Conservation (phyloP, 1,284 basidiomycete species). For the Microbotryum silenes-acaulis region DNA sequence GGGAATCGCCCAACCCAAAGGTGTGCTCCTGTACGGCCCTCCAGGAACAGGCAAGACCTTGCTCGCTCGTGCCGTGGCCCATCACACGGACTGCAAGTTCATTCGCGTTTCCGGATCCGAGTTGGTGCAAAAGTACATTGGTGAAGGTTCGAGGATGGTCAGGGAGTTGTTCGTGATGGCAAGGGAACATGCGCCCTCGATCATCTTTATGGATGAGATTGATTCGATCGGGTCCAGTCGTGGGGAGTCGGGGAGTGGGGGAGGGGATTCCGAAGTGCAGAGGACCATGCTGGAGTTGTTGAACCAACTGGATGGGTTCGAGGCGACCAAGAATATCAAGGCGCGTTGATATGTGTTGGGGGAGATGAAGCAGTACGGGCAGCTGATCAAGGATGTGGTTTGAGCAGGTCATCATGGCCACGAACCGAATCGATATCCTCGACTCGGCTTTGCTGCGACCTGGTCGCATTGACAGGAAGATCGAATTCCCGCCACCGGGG, state of each 20-base stretch:
- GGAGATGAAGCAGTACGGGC: not conserved
- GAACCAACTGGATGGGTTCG: slow-evolving; percentile 96
- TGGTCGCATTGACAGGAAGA: slow-evolving; percentile 96
- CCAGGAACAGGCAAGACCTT: slow-evolving; percentile 99
- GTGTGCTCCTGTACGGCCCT: slow-evolving; percentile 87
- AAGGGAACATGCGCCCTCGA: slow-evolving; percentile 92
- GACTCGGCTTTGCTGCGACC: slow-evolving; percentile 90
- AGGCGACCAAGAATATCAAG: slow-evolving; percentile 97
- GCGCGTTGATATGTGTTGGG: slow-evolving; percentile 40
- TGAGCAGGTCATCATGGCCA: slow-evolving; percentile 79
- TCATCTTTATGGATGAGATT: slow-evolving; percentile 97
- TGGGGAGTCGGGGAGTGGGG: slow-evolving; percentile 68
- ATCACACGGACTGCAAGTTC: slow-evolving; percentile 97
- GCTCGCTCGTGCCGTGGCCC: slow-evolving; percentile 94
- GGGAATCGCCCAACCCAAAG: slow-evolving; percentile 93
- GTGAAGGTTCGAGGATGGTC: slow-evolving; percentile 93
- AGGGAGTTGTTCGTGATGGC: slow-evolving; percentile 99
- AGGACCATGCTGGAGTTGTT: slow-evolving; percentile 94
- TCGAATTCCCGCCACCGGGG: slow-evolving; percentile 97
- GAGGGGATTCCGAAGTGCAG: slow-evolving; percentile 95
- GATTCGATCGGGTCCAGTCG: slow-evolving; percentile 93
- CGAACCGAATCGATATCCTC: slow-evolving; percentile 96
- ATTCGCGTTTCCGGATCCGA: slow-evolving; percentile 93
- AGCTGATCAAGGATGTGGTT: not conserved
- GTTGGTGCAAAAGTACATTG: slow-evolving; percentile 97